phyloP scores from a whole-genome alignment of 108 stramenopile genomes.

The Ochromonas danica region DNA sequence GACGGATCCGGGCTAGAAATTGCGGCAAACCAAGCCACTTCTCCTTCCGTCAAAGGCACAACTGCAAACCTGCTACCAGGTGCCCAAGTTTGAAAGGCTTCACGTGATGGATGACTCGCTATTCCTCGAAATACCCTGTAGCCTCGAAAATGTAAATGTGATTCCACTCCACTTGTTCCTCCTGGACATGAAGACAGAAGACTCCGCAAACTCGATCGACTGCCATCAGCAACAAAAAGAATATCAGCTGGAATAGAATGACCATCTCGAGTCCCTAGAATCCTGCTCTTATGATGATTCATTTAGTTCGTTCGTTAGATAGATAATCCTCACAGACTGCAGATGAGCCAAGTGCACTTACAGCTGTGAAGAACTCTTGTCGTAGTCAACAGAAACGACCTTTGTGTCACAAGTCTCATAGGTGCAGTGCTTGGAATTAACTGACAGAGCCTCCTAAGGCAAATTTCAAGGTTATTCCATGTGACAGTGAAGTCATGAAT shows the following conservation, averaged over 20 bases:
- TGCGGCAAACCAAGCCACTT: slow-evolving; percentile 3
- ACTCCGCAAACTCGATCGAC: neutral
- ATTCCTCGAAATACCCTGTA: neutral
- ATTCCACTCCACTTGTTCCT: neutral
- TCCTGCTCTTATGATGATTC: neutral
- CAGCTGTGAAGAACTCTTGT: neutral
- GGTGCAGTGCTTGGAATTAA: no score
- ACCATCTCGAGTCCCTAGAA: neutral
- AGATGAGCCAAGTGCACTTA: neutral
- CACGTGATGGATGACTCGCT: neutral
- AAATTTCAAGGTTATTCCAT: no score
- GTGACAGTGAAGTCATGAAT: no score
- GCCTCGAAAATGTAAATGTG: no score
- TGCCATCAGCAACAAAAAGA: neutral
- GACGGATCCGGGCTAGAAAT: no score
- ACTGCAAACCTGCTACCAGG: neutral
- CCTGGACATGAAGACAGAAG: neutral
- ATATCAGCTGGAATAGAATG: neutral
- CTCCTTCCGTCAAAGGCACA: neutral
- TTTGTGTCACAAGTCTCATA: no score
- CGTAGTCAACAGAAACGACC: no score
- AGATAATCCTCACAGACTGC: neutral
- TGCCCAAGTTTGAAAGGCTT: slow-evolving; percentile 27
- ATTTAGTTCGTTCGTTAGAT: neutral
- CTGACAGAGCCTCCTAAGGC: no score